Base-by-base conservation (phyloP, 331 rosid genomes). In the Erythrophleum ivorense region DNA sequence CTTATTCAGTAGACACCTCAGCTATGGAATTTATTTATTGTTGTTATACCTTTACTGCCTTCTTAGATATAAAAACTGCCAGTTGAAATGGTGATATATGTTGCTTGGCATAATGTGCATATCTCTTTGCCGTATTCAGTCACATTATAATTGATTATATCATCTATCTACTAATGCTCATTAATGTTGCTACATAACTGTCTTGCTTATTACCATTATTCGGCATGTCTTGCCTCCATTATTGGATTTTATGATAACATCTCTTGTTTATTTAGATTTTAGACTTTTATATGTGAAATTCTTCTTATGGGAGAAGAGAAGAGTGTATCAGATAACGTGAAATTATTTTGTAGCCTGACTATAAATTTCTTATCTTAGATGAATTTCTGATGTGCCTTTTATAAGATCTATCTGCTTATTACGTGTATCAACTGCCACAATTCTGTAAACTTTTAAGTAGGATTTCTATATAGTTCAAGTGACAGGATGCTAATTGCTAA, bases 391-490 rank as follows among this genome's bases (percentile, higher is more conserved):
- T 43, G 71, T 75, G 40, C 73, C 36, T 14, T 77, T 69, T 60
- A 16, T 13, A 41, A 60, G 69, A 71, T 54, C 11, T 65, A 57
- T 58, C 24, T 33, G 11, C 62, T 19, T 64, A 64, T 52, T 50
- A n/a, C 34, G 55, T 50, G 49, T 53, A 55, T 13, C 31, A 31
- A 66, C 49, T 63, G 79, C 46, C 14, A 33, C 53, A 36, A 19
- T 57, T 82, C 34, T 75, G 46, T 62, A 21, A 54, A n/a, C 45
- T 43, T 64, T 9, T 40, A 16, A 36, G 9, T 40, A 14, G 13
- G 54, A 70, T 63, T 63, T 79, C 3, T 58, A 55, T 63, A 38
- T 79, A 40, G 64, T 76, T 76, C 82, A 79, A 8, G 40, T 40
- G 71, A 45, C 29, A 4, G 31, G 59, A 54, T 66, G 14, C 58